These are phyloP conservation scores for Iberis pinnata DNA, from an alignment of 345 rosid genomes.

Conservation along the genomic window DNA sequence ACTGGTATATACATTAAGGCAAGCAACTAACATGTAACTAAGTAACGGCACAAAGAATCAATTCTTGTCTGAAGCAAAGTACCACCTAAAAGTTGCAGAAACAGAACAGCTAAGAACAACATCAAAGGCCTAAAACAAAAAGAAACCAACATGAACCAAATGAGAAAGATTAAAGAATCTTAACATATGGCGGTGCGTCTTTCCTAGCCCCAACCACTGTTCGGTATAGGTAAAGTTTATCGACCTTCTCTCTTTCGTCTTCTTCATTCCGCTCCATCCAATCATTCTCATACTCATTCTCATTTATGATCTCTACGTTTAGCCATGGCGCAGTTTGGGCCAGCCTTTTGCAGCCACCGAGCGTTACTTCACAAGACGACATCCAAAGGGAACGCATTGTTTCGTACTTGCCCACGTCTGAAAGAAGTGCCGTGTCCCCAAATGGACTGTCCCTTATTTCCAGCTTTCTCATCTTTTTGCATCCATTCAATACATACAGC, in stretches of 20 bases:
- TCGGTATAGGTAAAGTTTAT: conserved; percentile 78
- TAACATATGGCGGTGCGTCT: conserved; percentile 73
- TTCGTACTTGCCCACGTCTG: conserved; percentile 80
- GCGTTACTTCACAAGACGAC: conserved; percentile 92
- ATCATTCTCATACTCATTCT: conserved; percentile 36
- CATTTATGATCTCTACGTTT: conserved; percentile 73
- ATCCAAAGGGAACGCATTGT: conserved; percentile 99
- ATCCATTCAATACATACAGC: conserved; percentile 77
- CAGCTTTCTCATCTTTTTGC: conserved; percentile 79
- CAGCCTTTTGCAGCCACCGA: conserved; percentile 74
- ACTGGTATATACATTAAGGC: too few species aligned
- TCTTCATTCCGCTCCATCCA: conserved; percentile 21
- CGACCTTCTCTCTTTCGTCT: conserved; percentile 43
- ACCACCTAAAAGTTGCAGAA: conserved; percentile 10
- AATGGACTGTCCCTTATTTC: conserved; percentile 91
- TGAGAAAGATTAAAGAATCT: conserved; percentile 27
- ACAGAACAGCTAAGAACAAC: neutral
- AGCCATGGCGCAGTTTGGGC: conserved; percentile 67
- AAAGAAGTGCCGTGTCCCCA: conserved; percentile 71
- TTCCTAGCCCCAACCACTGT: conserved; percentile 67
- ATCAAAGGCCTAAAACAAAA: conserved; percentile 4
- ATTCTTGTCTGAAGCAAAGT: conserved; percentile 15
- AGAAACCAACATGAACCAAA: neutral
- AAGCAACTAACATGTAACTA: neutral
- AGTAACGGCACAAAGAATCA: neutral